These are phyloP conservation scores for Colletotrichum euphorbiae DNA, from an alignment of 2,329 filamentous ascomycete genomes.

Conservation along the genomic window DNA sequence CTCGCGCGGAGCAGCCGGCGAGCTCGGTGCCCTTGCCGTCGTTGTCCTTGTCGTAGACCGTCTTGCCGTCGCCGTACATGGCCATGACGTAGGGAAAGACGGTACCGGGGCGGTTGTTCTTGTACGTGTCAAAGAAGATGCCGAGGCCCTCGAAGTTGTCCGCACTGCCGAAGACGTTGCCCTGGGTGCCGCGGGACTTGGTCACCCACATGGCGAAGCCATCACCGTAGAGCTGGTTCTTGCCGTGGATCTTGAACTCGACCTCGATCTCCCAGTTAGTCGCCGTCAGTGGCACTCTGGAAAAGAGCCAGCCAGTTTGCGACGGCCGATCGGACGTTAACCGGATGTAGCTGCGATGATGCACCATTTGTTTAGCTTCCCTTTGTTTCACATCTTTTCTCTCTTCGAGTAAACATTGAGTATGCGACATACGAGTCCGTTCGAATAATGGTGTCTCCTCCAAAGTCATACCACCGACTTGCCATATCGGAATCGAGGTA, in stretches of 20 bases:
- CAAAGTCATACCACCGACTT: conserved; percentile 99
- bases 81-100: conserved; percentile 99
- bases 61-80: conserved; percentile 94
- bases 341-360: conserved; percentile 79
- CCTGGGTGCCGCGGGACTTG: conserved; percentile 84
- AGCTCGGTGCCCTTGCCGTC: conserved; percentile 95
- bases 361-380: conserved; percentile 41
- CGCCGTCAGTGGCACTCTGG: conserved; percentile 90
- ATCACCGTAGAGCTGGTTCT: conserved; percentile 91
- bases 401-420: not conserved
- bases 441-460: conserved; percentile 89
- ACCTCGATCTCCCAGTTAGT: conserved; percentile 99
- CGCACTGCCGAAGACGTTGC: conserved; percentile 86
- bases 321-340: conserved; percentile 91
- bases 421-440: conserved; percentile 70
- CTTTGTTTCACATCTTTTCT: not conserved
- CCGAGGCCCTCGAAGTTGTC: conserved; percentile 95
- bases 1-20: conserved; percentile 93
- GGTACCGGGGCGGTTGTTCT: conserved; percentile 96
- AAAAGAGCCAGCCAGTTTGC: conserved; percentile 93
- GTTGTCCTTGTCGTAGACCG: conserved; percentile 89
- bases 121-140: conserved; percentile 98
- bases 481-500: conserved; percentile 99
- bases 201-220: conserved; percentile 99
- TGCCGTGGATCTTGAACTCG: conserved; percentile 93